Evolutionary conservation across 768 basidiomycete species (phyloP).

Genomic region (Calvatia gigantea): DNA sequence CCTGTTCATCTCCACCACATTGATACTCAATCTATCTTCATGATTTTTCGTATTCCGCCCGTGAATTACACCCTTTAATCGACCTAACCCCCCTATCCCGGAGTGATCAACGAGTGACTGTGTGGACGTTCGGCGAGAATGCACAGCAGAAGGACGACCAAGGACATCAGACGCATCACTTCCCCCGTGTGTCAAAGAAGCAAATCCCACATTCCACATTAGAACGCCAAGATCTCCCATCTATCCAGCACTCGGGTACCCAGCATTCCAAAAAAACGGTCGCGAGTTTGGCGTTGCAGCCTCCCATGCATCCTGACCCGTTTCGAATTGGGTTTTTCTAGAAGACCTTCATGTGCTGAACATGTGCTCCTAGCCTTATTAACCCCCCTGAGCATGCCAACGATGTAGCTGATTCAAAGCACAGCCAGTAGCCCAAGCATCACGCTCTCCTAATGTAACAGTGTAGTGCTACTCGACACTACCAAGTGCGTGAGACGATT

Average conservation of each 20-base stretch:
- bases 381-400: not conserved
- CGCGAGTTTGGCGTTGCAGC: not conserved
- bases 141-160: not conserved
- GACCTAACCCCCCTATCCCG: not conserved
- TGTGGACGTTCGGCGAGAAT: not conserved
- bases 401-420: not conserved
- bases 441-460: too few species aligned
- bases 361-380: not conserved
- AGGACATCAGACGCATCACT: not conserved
- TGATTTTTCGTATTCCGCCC: not conserved
- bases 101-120: not conserved
- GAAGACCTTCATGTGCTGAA: not conserved
- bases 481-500: too few species aligned
- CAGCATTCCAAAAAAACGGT: not conserved
- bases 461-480: too few species aligned
- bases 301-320: conserved; percentile 6
- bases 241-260: not conserved
- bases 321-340: conserved; percentile 10
- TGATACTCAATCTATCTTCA: not conserved
- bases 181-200: not conserved
- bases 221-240: conserved; percentile 5
- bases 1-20: not conserved
- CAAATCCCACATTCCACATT: not conserved
- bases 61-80: not conserved
- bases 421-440: not conserved